Evolutionary conservation across 164 flowering plant species (phyloP), one percentile per base, ranked within the genome.

Genomic region (grape (Vitis vinifera)): DNA sequence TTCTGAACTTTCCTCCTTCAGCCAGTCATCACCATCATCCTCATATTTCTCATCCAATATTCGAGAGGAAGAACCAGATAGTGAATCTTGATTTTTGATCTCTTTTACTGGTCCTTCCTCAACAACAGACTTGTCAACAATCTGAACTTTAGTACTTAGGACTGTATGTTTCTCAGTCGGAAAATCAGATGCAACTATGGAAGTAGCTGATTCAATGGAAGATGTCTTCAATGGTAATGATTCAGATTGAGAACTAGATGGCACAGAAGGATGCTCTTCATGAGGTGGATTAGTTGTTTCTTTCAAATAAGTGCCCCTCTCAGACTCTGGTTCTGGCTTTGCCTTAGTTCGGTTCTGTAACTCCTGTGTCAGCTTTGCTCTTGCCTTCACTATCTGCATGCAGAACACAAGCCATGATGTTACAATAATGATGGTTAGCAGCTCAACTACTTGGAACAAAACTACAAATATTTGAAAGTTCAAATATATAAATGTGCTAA

Each of bases 381-480:
- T 88, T n/a, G 97, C 93, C 80, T 89, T 85, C 70, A 85, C 73
- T 74, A 93, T 83, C 99, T 95, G 83, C 76, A 85, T 0, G 13
- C 59, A 74, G 10, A 62, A 3, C 27, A 67, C 44, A 37, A 37
- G 4, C 44, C 44, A 37, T 37, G 44, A 37, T 37, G 44, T 37
- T 23, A 37, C 44, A 37, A 6, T 37, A 37, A 37, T 37, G 44
- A 3, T 37, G 0, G 44, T 6, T 37, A 37, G 44, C 4, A 37
- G 44, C 44, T 37, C 7, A 37, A 37, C 44, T 37, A 6, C 44
- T 37, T 37, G 44, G 44, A 37, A 37, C 44, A 37, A 37, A 37
- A 37, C 44, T 4, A 37, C 3, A 6, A 37, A 37, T 37, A 4
- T 37, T 37, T 37, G 7, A 37, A 37, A 37, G 44, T 37, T 37